Conservation (phyloP, 1,139 yeast species). For the Geotrichum cucujoidarum region DNA sequence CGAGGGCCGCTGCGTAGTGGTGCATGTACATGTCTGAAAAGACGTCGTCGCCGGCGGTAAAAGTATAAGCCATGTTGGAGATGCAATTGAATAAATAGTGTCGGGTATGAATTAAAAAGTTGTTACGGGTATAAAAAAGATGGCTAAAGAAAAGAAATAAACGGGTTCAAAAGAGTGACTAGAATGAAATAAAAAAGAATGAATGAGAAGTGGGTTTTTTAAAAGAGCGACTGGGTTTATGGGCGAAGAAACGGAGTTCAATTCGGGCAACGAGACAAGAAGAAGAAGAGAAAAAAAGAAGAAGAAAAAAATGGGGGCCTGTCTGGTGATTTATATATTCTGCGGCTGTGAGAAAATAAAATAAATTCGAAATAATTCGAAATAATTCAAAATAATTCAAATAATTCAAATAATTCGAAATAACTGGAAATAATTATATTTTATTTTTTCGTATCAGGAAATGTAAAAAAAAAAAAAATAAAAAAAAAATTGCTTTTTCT, state of each 20-base stretch:
- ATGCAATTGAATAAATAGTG: background rate
- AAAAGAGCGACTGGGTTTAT: background rate
- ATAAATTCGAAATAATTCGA: too few species aligned
- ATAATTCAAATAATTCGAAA: too few species aligned
- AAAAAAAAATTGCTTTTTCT: too few species aligned
- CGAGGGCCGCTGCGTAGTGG: background rate
- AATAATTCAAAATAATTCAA: too few species aligned
- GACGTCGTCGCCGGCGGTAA: too few species aligned
- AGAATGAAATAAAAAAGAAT: constrained; percentile 9
- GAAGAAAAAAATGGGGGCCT: constrained; percentile 12
- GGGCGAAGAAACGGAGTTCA: background rate
- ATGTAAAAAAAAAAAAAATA: too few species aligned
- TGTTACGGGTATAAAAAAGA: background rate
- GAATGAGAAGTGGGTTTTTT: background rate
- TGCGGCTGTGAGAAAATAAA: too few species aligned
- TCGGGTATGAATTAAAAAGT: too few species aligned
- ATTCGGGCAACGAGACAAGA: background rate
- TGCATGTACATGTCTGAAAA: background rate
- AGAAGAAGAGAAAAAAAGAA: too few species aligned
- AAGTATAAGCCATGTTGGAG: constrained; percentile 4
- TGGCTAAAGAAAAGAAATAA: background rate
- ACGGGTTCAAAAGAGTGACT: constrained; percentile 8
- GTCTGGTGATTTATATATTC: too few species aligned
- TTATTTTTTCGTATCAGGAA: too few species aligned
- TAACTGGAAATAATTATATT: too few species aligned